Evolutionary conservation across 495 filamentous ascomycete genomes (phyloP), one percentile per base, ranked within the genome.

Genomic region (Penicillium flavigenum): DNA sequence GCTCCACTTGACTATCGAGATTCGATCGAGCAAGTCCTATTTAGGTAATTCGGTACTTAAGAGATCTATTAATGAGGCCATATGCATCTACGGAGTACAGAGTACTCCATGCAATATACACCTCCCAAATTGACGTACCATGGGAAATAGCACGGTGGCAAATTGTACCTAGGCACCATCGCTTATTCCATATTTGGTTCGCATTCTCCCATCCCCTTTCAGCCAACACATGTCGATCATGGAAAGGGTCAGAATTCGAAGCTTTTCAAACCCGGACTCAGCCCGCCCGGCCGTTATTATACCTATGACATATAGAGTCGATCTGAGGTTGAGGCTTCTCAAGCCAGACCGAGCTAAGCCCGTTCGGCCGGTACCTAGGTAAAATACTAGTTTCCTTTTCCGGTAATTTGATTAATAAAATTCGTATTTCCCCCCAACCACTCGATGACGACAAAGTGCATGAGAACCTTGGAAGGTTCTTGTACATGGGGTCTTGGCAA

Each of bases 361-460:
- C 50, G 50, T 8, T 7, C 50, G 36, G 49, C 49, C 36, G 50
- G 16, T n/a, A n/a, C n/a, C n/a, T n/a, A n/a, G n/a, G n/a, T 29
- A 39, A 19, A 36, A 20, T 20, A 20, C 2, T 29, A 9, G 7
- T 29, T 29, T 8, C 27, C 5, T 29, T 29, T 9, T 29, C 27
- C 27, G 7, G 27, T 29, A 43, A 43, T 9, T 4, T 14, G 47
- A 36, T 50, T 29, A 16, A 51, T n/a, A 26, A 26, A 26, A 2
- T 41, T 39, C 34, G 48, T 39, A 51, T 38, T 22, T 17, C 47
- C 10, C 22, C 10, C 22, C 31, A 50, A 2, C 1, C 22, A 22
- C 22, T 26, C 24, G 0, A 19, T 26, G 5, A 14, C n/a, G 31
- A 19, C 27, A 2, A 29, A 2, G 14, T 9, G 44, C 44, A 29